Evolutionary conservation across 2,329 filamentous ascomycete genomes (phyloP).

Genomic region (Diplodia seriata): DNA sequence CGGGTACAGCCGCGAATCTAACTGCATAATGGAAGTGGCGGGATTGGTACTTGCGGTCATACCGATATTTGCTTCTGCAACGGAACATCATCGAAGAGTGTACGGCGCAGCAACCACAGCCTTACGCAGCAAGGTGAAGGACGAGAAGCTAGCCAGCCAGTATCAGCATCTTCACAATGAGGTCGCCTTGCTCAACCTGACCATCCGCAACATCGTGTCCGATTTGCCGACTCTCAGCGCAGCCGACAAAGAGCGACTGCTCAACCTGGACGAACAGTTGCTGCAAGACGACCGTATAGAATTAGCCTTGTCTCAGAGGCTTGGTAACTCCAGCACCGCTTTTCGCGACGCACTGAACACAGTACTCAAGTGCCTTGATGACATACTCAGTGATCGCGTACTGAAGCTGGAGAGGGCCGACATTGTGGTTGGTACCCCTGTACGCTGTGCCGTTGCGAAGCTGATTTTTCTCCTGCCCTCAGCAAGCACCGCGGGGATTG

Average conservation of each 20-base stretch:
- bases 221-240: background rate
- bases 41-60: background rate
- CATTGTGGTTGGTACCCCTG: background rate
- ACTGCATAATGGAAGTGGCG: background rate
- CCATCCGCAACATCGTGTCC: background rate
- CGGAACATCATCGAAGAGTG: background rate
- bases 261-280: background rate
- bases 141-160: background rate
- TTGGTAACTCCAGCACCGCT: background rate
- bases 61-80: background rate
- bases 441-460: background rate
- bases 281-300: background rate
- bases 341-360: background rate
- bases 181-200: background rate
- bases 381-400: background rate
- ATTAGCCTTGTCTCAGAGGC: background rate
- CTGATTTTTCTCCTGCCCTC: background rate
- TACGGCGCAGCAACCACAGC: background rate
- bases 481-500: background rate
- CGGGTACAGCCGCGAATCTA: background rate
- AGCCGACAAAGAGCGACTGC: background rate
- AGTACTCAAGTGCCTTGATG: background rate
- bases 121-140: background rate
- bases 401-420: background rate
- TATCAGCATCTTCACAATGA: slow-evolving; percentile 6